Evolutionary conservation across 257 asterid genomes (phyloP), one percentile per base, ranked within the genome.

Genomic region (Cynanchum wilfordii): DNA sequence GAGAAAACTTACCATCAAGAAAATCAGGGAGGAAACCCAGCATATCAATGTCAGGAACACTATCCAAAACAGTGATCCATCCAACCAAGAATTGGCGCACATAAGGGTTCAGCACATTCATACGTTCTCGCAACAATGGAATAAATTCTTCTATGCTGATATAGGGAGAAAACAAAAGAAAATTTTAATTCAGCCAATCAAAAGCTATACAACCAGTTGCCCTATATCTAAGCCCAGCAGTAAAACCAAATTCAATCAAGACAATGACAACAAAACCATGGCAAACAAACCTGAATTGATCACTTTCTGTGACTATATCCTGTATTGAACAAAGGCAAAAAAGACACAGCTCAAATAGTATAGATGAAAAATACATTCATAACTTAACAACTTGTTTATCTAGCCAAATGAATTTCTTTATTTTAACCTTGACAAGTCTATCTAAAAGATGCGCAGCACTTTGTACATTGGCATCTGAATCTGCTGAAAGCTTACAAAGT

Each of bases 391-490:
- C 47, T 30, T 17, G 36, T 30, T 62, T 30, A 15, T 24, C 9
- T 19, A 29, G n/a, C 38, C 11, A 47, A 52, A 69, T 29, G 58
- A 58, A 69, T 24, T 33, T 72, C 30, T n/a, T 58, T 58, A 72
- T 42, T 24, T 71, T 72, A 60, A 90, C 99, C 96, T 95, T 95
- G 67, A 95, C 99, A 82, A 95, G 98, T 73, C 98, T 90, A 79
- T 95, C 99, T 73, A 95, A 86, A 75, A 95, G 99, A 89, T 95
- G 99, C 69, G 99, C 99, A 84, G 99, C 99, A 90, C 98, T 95
- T 81, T 95, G 99, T 69, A 95, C 99, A 84, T 88, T 95, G 86
- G 97, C 81, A 86, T 92, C 99, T 62, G 96, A 84, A 83, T 95
- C 99, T 76, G 99, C 99, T 6, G 99, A 90, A 79, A 95, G 99